Conservation (phyloP, 345 rosid genomes). For the Populus deltoides region DNA sequence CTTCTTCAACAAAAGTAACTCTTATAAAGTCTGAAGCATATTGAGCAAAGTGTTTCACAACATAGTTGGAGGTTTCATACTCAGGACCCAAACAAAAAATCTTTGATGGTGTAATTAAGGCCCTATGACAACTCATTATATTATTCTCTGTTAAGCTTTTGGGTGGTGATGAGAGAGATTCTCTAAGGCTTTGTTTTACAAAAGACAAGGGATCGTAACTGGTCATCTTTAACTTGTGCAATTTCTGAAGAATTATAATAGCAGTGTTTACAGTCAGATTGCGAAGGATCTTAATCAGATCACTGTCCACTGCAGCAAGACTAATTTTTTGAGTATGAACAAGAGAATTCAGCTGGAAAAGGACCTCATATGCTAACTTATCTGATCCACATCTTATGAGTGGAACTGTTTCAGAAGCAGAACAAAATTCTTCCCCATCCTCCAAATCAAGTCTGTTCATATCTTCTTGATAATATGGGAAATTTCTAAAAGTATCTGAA, state of each 20-base stretch:
- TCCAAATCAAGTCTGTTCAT: slow-evolving; percentile 32
- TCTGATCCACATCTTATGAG: slow-evolving; percentile 42
- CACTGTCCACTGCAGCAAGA: slow-evolving; percentile 47
- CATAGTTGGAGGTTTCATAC: slow-evolving; percentile 80
- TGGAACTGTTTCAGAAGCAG: slow-evolving; percentile 58
- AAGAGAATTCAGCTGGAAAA: slow-evolving; percentile 77
- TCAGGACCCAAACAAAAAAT: slow-evolving; percentile 94
- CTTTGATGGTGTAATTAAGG: slow-evolving; percentile 71
- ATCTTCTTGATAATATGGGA: slow-evolving; percentile 56
- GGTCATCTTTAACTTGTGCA: slow-evolving; percentile 56
- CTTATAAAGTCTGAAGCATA: slow-evolving; percentile 83
- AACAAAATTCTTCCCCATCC: slow-evolving; percentile 41
- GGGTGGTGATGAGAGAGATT: slow-evolving; percentile 34
- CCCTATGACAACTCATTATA: slow-evolving; percentile 79
- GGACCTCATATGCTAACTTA: slow-evolving; percentile 60
- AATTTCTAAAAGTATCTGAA: slow-evolving; percentile 42
- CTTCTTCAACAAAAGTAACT: slow-evolving; percentile 91
- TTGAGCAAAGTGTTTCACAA: slow-evolving; percentile 69
- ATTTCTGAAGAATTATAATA: slow-evolving; percentile 53
- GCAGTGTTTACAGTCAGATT: slow-evolving; percentile 47
- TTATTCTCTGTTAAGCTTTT: slow-evolving; percentile 46
- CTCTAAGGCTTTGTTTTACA: slow-evolving; percentile 42
- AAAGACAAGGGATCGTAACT: slow-evolving; percentile 64
- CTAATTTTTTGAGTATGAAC: slow-evolving; percentile 78
- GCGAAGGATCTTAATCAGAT: slow-evolving; percentile 44